Base-by-base conservation (phyloP, 345 rosid species). In the Raphanus sativus region DNA sequence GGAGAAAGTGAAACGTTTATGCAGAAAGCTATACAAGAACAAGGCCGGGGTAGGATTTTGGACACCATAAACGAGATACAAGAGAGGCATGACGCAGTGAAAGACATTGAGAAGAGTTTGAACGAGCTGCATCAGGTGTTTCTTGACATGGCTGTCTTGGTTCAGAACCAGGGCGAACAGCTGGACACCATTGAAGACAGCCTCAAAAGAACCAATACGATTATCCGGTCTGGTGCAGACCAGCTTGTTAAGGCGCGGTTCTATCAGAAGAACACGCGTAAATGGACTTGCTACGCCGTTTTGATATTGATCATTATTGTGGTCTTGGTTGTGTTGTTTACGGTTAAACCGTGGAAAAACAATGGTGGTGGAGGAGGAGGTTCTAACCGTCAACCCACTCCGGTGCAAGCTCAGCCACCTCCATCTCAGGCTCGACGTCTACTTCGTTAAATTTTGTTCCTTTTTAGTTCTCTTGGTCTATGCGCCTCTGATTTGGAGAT, bases 1-100 rank as follows among this genome's bases (percentile, higher is more conserved):
- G 94, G 98, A 4, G 96, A 91, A 79, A 91, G 97, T 55, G 97
- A 94, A 82, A 90, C 87, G 3, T 90, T 94, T 77, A 80, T 91
- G 56, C 96, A 91, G 58, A 94, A 89, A 42, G 97, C 96, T 1
- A 91, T 94, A 73, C 94, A 90, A 80, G 94, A 94, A 30, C 97
- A 94, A 73, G 98, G 98, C 4, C 85, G 96, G 30, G 97, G 97
- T 3, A 85, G 88, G 25, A 67, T 91, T 52, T 54, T 89, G 83
- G 94, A 90, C 77, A 88, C 97, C 0, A 90, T 90, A 3, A 86
- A 84, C 24, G 94, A 90, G 86, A 90, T 94, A 38, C 95, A 91
- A 50, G 97, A 91, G 75, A 87, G 95, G 55, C 95, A 93, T 6
- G 98, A 93, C 21, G 92, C 97, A 0, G 97, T 87, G 15, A 93